Percentiles rank a stretch among this genome's conserved stretches.
Conservation (phyloP, 805 yeast species). For the Sugiyamaella qingdaonensis region DNA sequence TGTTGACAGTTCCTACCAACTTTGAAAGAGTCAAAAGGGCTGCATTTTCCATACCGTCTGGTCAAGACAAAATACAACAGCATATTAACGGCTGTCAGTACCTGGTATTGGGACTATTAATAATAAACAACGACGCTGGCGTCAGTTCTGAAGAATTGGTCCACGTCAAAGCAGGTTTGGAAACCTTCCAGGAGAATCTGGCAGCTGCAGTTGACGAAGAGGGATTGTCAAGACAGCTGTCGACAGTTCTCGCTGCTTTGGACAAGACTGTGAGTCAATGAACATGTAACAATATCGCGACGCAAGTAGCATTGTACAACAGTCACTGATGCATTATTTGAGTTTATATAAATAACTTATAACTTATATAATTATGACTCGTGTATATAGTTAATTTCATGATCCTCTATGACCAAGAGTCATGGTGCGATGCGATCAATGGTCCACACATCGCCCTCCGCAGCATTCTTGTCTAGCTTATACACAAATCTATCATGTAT, state of each 20-base stretch:
- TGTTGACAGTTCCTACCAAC: background rate
- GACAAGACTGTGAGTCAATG: background rate
- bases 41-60: background rate
- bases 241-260: conserved; percentile 3
- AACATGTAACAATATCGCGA: no score
- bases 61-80: background rate
- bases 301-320: background rate
- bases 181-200: background rate
- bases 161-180: conserved; percentile 1
- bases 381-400: background rate
- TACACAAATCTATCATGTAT: conserved; percentile 84
- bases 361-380: background rate
- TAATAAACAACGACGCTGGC: background rate
- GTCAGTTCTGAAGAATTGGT: conserved; percentile 1
- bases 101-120: conserved; percentile 12
- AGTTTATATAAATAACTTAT: background rate
- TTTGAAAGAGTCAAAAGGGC: background rate
- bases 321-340: background rate
- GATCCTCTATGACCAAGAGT: background rate
- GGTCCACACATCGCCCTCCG: conserved; percentile 50
- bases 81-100: conserved; percentile 9
- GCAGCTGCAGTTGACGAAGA: background rate
- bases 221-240: conserved; percentile 1
- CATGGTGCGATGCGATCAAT: conserved; percentile 69
- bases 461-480: conserved; percentile 44